Base-by-base conservation (phyloP, 2,329 filamentous ascomycete species). In the Hypoxylon sp. region DNA sequence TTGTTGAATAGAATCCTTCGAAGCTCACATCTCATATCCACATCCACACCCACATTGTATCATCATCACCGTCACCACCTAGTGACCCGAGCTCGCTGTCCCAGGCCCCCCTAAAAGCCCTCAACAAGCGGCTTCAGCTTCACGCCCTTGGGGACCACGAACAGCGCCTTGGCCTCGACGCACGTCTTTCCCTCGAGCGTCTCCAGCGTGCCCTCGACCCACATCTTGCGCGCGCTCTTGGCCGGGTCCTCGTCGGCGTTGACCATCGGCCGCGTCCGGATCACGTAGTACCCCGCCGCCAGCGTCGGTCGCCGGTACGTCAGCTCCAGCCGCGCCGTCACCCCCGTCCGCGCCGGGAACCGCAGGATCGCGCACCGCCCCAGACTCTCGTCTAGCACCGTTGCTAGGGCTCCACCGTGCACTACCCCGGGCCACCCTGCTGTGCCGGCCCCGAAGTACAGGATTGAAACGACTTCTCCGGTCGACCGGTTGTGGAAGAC, bases 341-440 rank as follows among this genome's bases (percentile, higher is more conserved):
- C 80, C 73, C 87, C 85, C 35, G 84, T 85, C 48, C 81, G 79
- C 7, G 78, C 80, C 1, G 83, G 82, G 68, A 88, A 82, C 32
- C 78, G 75, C 50, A 79, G 76, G 61, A 88, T 80, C 10, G 87
- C 88, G 67, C 88, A 89, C 47, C 90, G 83, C n/a, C 89, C 88
- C 68, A 93, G 83, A 56, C 85, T 87, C 81, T 94, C 92, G 77
- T 92, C 88, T 39, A 94, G 79, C 2, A 92, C 78, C 0, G 89
- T 93, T 6, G 89, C 90, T 53, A 92, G 83, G 6, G 86, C 83
- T 13, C 92, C 92, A 61, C 92, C 92, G 80, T 95, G 92, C 56
- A 89, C 88, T 44, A 92, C 83, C 11, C 87, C 86, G 1, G 92
- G 92, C 90, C 91, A 94, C 3, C 92, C 92, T 52, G 85, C 82